phyloP scores from a whole-genome alignment of 805 yeast species.

The Lachancea fermentati region DNA sequence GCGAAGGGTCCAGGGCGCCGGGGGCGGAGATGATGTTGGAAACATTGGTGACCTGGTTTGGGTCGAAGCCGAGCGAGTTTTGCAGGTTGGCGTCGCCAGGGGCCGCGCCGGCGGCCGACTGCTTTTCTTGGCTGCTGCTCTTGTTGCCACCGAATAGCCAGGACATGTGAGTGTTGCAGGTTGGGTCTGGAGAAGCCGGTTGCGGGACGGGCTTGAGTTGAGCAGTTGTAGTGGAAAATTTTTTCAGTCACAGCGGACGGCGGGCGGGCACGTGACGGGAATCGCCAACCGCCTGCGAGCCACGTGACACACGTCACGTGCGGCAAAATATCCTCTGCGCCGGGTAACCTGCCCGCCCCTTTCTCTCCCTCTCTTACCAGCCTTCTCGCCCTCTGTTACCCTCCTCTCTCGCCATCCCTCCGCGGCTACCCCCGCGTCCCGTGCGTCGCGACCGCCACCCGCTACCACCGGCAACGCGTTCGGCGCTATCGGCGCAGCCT shows the following conservation, averaged over 20 bases:
- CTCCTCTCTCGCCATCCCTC: too few species aligned
- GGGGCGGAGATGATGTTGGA: constrained; percentile 56
- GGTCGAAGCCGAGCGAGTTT: constrained; percentile 51
- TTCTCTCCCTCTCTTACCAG: neutral
- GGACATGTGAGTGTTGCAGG: constrained; percentile 15
- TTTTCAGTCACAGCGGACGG: constrained; percentile 2
- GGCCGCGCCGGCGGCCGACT: constrained; percentile 7
- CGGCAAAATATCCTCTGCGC: too few species aligned
- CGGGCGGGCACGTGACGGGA: neutral
- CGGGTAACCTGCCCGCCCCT: neutral
- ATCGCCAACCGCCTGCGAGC: neutral
- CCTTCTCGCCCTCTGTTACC: neutral
- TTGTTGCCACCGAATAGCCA: constrained; percentile 24
- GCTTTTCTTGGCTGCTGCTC: constrained; percentile 12
- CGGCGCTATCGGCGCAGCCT: neutral
- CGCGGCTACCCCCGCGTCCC: neutral
- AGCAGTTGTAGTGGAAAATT: neutral
- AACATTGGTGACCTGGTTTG: constrained; percentile 57
- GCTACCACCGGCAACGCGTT: neutral
- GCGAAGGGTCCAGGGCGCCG: constrained; percentile 59
- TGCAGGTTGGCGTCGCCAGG: constrained; percentile 19
- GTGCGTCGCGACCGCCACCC: neutral
- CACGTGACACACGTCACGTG: neutral
- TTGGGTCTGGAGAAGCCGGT: neutral
- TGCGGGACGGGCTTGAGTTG: neutral